Base-by-base conservation (phyloP, 2,329 filamentous ascomycete genomes). In the Neofusicoccum parvum region DNA sequence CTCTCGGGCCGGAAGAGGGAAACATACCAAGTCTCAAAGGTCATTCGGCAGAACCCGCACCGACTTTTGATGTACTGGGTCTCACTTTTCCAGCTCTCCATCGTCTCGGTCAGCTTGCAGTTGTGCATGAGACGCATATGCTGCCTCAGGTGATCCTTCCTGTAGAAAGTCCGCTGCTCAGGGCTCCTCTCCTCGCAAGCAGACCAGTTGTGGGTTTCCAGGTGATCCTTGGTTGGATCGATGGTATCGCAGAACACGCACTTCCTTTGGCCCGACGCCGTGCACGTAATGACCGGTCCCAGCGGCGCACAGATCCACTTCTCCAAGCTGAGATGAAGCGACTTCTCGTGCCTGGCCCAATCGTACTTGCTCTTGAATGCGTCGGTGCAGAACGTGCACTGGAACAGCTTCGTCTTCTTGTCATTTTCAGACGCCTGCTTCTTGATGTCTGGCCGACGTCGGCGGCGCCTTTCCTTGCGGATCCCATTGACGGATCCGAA, bases 161-260 rank as follows among this genome's bases (percentile, higher is more conserved):
- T 80, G 70, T 86, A 88, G 72, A 88, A 88, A 0, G 85, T 88
- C 41, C 87, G 83, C 69, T 91, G 88, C 64, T 86, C 83, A 1
- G 83, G 68, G 3, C 85, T 85, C 72, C 90, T 87, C 71, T 92
- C 90, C 68, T 87, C 87, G 73, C 91, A 94, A 14, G 86, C 78
- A 39, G 78, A 77, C 72, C 86, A 86, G 68, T 88, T 87, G 76
- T 89, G 87, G 7, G 78, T 80, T 69, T 87, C 86, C 15, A 88
- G 72, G 72, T 89, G 87, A 14, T 84, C 83, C 27, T 79, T 74
- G 7, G 80, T 81, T 0, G 87, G 86, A 60, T 88, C 81, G 27
- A 80, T 70, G 17, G 78, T 78, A 63, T 82, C 81, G 73, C 87
- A 89, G 71, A 87, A 89, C 1, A 85, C 85, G 72, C 87, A 89